phyloP scores from a whole-genome alignment of 2,329 filamentous ascomycete genomes.

The Diplodia sapinea region DNA sequence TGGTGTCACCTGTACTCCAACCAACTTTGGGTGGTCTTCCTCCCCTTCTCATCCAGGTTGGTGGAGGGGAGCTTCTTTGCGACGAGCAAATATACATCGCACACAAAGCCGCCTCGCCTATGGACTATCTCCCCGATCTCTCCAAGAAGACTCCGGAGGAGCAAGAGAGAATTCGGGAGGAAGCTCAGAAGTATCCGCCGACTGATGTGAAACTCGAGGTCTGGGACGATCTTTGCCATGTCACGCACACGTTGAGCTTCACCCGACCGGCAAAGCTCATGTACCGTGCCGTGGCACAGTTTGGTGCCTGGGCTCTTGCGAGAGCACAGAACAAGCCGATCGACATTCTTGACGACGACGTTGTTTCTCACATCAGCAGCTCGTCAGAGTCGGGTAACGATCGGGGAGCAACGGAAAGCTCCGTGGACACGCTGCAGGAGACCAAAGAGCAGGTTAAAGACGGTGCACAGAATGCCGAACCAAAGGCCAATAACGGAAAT shows the following conservation, averaged over 20 bases:
- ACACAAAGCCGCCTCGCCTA: slow-evolving; percentile 89
- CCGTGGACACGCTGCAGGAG: slow-evolving; percentile 33
- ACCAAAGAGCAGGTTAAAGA: slow-evolving; percentile 3
- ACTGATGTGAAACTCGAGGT: slow-evolving; percentile 94
- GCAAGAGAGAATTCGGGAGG: slow-evolving; percentile 66
- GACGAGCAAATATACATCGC: slow-evolving; percentile 96
- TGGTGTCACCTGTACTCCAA: slow-evolving; percentile 88
- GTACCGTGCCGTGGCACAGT: slow-evolving; percentile 91
- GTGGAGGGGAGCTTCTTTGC: slow-evolving; percentile 84
- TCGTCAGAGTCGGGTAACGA: slow-evolving; percentile 46
- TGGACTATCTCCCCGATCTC: slow-evolving; percentile 70
- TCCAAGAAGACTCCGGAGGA: slow-evolving; percentile 34
- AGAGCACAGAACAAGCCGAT: slow-evolving; percentile 79
- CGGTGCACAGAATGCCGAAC: neutral
- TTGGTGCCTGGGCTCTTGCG: slow-evolving; percentile 88
- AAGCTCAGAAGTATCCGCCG: slow-evolving; percentile 73
- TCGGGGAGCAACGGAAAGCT: slow-evolving; percentile 29
- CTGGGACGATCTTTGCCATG: slow-evolving; percentile 95
- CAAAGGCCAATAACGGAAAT: neutral
- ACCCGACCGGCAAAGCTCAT: slow-evolving; percentile 96
- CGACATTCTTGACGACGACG: slow-evolving; percentile 80
- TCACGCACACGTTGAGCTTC: slow-evolving; percentile 90
- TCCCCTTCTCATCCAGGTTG: slow-evolving; percentile 83
- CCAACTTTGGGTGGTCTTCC: slow-evolving; percentile 88
- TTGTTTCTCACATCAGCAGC: slow-evolving; percentile 73